Base-by-base conservation (phyloP, 2,329 filamentous ascomycete genomes). In the Botrytis fragariae region DNA sequence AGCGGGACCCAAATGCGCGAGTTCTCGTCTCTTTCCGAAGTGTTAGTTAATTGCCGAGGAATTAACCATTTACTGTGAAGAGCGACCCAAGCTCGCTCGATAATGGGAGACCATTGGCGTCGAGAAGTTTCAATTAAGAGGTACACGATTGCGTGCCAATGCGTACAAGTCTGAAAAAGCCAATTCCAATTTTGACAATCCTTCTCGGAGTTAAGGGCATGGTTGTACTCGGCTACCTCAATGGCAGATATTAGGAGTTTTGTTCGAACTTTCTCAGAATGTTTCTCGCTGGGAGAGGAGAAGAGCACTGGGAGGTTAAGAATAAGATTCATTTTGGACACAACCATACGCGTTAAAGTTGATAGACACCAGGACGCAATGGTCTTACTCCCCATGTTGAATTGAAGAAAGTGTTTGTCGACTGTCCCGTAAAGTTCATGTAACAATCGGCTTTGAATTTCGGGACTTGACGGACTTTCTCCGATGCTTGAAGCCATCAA, bases 1-100 rank as follows among this genome's bases (percentile, higher is more conserved):
- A 91, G 80, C 1, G 89, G 89, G 60, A 86, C 85, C 89, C 90
- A 92, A 0, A 91, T 80, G 80, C 87, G 86, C 6, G 86, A 85
- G 71, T 85, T 85, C 72, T 83, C 84, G 35, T 82, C 80, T 37
- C 71, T 72, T 37, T 78, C 74, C 1, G 78, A 77, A 45, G 71
- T 67, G 5, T 73, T 72, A 2, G 18, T 32, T 6, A 64, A 32
- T 20, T 64, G n/a, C 22, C 18, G 39, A 32, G 75, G 73, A 20
- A 75, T 77, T 14, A 75, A 61, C 77, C 77, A 77, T 29, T 51
- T 42, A 44, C 73, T 76, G n/a, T 83, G 79, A 22, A 84, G 76
- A 9, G 80, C 80, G 4, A 77, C 74, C 83, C 83, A 84, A 9
- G 81, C 82, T 35, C 81, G 76, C 62, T 83, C 83, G 9, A 82